A percentile compares a stretch with the other conserved stretches of the same genome.
Evolutionary conservation across 2,329 filamentous ascomycete genomes (phyloP).

Genomic region (Falciphora oryzae): DNA sequence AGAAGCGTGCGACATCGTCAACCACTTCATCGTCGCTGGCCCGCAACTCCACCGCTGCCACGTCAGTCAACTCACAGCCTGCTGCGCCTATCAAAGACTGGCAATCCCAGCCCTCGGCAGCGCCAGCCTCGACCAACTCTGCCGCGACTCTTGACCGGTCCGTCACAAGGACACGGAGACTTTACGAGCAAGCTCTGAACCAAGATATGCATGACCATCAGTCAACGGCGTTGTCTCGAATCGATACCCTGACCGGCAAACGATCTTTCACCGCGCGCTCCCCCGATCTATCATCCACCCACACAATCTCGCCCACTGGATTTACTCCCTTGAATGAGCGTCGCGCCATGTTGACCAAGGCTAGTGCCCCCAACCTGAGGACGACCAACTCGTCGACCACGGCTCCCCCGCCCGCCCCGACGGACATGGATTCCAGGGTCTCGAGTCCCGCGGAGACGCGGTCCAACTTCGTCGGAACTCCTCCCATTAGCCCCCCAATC

Average conservation of each 20-base stretch:
- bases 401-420: conserved; percentile 30
- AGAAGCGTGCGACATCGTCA: conserved; percentile 79
- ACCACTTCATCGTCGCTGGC: conserved; percentile 69
- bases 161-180: conserved; percentile 63
- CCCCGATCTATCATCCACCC: conserved; percentile 38
- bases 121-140: conserved; percentile 30
- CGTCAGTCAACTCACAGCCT: conserved; percentile 74
- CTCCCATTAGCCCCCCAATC: conserved; percentile 62
- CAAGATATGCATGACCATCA: conserved; percentile 79
- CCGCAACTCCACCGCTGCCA: conserved; percentile 80
- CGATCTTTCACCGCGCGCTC: conserved; percentile 46
- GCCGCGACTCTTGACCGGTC: conserved; percentile 53
- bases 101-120: conserved; percentile 33
- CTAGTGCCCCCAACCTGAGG: conserved; percentile 65
- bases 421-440: conserved; percentile 26
- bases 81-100: conserved; percentile 44
- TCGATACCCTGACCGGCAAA: conserved; percentile 71
- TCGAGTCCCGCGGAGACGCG: conserved; percentile 29
- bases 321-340: conserved; percentile 29
- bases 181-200: conserved; percentile 79
- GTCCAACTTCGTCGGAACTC: conserved; percentile 29
- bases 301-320: conserved; percentile 37
- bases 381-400: conserved; percentile 44
- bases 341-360: conserved; percentile 43
- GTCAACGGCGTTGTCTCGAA: conserved; percentile 65